Evolutionary conservation across 371 early-diverging fungal species (phyloP).

Genomic region (Syncephalastrum contaminatum): DNA sequence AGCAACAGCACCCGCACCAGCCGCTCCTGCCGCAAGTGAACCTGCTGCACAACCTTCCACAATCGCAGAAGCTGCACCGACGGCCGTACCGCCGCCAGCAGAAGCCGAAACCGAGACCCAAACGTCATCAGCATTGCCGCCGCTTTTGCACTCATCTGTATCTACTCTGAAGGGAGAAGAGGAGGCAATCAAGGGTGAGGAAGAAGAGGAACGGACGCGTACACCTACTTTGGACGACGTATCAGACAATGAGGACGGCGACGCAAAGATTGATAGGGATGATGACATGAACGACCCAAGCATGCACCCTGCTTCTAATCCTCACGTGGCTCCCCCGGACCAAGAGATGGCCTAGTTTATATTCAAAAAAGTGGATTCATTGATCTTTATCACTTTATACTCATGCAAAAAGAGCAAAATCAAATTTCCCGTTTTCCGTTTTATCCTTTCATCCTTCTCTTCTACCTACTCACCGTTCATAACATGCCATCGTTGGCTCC

Average conservation of each 20-base stretch:
- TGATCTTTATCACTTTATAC: no score
- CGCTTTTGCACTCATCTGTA: constrained; percentile 3
- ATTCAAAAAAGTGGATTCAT: no score
- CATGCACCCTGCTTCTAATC: constrained; percentile 39
- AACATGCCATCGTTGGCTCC: no score
- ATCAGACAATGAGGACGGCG: constrained; percentile 38
- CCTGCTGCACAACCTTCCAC: no score
- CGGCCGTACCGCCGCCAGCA: not conserved
- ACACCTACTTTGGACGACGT: constrained; percentile 50
- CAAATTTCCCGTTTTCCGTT: no score
- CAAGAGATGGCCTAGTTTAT: constrained; percentile 10
- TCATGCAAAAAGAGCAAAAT: no score
- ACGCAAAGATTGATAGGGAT: constrained; percentile 15
- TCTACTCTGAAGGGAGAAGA: not conserved
- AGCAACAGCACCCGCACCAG: not conserved
- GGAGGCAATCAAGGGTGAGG: constrained; percentile 9
- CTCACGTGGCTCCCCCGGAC: constrained; percentile 38
- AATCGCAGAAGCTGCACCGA: not conserved
- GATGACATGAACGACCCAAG: constrained; percentile 37
- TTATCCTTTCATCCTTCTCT: no score
- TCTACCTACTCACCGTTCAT: no score
- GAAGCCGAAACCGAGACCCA: not conserved
- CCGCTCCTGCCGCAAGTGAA: not conserved
- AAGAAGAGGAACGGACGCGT: constrained; percentile 34
- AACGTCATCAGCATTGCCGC: constrained; percentile 2